Evolutionary conservation across 2,329 filamentous ascomycete species (phyloP).

Genomic region (Fusarium bulbicola): DNA sequence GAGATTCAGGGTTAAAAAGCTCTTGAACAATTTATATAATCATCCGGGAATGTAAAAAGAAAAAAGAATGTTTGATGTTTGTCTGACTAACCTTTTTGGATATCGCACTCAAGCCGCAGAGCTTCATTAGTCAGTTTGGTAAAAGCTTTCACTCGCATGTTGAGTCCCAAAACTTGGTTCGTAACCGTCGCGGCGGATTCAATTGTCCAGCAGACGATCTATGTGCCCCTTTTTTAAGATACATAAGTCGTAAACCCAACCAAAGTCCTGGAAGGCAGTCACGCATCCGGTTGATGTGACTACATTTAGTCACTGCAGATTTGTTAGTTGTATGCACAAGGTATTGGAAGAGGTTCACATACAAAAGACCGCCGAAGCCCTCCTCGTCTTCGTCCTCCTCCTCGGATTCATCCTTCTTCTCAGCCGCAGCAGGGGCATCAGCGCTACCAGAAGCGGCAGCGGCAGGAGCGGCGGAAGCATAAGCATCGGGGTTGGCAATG

Average conservation of each 20-base stretch:
- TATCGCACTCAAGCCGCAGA: constrained; percentile 6
- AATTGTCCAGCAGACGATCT: constrained; percentile 59
- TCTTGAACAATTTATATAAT: constrained; percentile 66
- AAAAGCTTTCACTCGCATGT: constrained; percentile 39
- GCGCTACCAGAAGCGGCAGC: constrained; percentile 67
- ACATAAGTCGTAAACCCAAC: constrained; percentile 56
- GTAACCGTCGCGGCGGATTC: constrained; percentile 47
- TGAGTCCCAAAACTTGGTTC: constrained; percentile 38
- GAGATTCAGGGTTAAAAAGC: constrained; percentile 74
- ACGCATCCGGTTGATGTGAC: constrained; percentile 48
- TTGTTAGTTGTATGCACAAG: constrained; percentile 50
- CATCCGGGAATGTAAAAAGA: constrained; percentile 52
- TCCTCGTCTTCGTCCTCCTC: constrained; percentile 73
- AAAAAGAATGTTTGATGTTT: not conserved
- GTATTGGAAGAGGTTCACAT: constrained; percentile 43
- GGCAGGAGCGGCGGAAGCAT: constrained; percentile 82
- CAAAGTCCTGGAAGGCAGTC: constrained; percentile 53
- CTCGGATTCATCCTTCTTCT: constrained; percentile 73
- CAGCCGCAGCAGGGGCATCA: constrained; percentile 65
- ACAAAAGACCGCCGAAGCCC: constrained; percentile 86
- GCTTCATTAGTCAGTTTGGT: constrained; percentile 20
- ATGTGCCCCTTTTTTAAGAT: constrained; percentile 55
- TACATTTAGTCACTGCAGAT: constrained; percentile 61
- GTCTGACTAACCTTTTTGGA: constrained; percentile 57
- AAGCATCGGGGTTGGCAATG: constrained; percentile 98